Conservation (phyloP, 345 rosid species). For the Arabis hirsuta region DNA sequence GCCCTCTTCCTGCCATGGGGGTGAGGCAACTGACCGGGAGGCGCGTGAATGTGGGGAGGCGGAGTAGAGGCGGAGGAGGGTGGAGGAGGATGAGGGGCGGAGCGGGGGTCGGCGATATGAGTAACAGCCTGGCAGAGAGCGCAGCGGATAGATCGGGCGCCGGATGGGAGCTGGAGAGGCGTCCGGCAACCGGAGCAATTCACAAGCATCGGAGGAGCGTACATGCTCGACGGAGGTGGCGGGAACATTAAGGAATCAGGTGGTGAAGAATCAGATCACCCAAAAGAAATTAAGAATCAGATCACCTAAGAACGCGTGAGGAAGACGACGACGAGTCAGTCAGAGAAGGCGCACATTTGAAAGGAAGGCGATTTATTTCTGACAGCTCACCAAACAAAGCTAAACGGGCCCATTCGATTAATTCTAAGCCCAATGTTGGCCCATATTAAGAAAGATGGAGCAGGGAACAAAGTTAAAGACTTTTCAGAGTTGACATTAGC, state of each 20-base stretch:
- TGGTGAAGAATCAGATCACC: conserved; percentile 21
- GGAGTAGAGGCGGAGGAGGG: conserved; percentile 37
- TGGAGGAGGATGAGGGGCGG: conserved; percentile 49
- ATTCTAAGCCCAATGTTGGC: neutral
- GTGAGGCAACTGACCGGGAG: conserved; percentile 60
- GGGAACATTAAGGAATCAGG: conserved; percentile 43
- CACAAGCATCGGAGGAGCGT: conserved; percentile 60
- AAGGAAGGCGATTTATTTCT: neutral
- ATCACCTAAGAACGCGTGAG: conserved; percentile 28
- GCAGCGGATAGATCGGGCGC: conserved; percentile 84
- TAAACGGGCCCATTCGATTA: neutral
- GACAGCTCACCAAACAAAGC: conserved; percentile 21
- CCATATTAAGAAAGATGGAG: neutral
- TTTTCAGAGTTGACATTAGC: no score
- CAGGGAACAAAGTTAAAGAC: no score
- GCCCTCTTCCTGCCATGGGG: conserved; percentile 79
- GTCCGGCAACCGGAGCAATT: conserved; percentile 78
- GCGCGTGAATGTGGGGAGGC: conserved; percentile 57
- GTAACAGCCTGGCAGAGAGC: conserved; percentile 75
- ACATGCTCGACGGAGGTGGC: conserved; percentile 46
- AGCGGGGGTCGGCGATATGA: conserved; percentile 70
- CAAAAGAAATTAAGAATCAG: neutral
- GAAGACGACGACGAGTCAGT: conserved; percentile 38
- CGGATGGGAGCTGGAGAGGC: conserved; percentile 77
- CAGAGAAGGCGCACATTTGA: neutral